Evolutionary conservation across 1,284 basidiomycete genomes (phyloP), one percentile per base, ranked within the genome.

Genomic region (Ceratobasidium sp.): DNA sequence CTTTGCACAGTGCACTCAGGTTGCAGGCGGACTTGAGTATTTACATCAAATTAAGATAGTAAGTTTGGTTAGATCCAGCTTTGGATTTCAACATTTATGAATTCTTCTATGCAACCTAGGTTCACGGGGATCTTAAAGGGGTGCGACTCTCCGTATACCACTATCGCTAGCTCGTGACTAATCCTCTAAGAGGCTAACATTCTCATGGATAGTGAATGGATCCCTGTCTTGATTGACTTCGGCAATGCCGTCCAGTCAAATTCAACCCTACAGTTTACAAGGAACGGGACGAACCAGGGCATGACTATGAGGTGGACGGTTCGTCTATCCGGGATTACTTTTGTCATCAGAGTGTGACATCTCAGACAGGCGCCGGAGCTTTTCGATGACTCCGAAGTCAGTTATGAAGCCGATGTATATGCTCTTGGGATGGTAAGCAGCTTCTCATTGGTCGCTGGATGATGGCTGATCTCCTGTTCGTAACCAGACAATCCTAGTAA

Each of bases 261-360:
- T 13, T 39, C 28, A 15, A 55, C 49, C 23, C 40, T 51, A 46
- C 44, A 53, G 49, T 55, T 69, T 39, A 69, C 63, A 18, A 23
- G 23, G 42, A 55, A 26, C 10, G 49, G 28, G 6, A 53, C 67
- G 23, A 49, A 66, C 12, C 40, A 44, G 12, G 20, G 58, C 33
- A 42, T 71, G 20, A 71, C 63, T 42, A n/a, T n/a, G n/a, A 51
- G 66, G 18, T 68, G 66, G 66, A 68, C 66, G 12, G 66, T 68
- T 18, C 20, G 66, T 53, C 26, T 28, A 10, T 12, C 13, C 13
- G 40, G 7, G 10, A 46, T n/a, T 23, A 13, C 18, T 67, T 67
- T 33, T 33, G 33, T 33, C 33, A n/a, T 18, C n/a, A 20, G 39
- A 18, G 26, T 33, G 23, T 60, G 15, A 33, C 26, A 60, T 7